Percentiles rank a stretch among this genome's conserved stretches.
These are phyloP conservation scores for Aspergillus hortae DNA, from an alignment of 2,329 filamentous ascomycete species.

Conservation along the genomic window DNA sequence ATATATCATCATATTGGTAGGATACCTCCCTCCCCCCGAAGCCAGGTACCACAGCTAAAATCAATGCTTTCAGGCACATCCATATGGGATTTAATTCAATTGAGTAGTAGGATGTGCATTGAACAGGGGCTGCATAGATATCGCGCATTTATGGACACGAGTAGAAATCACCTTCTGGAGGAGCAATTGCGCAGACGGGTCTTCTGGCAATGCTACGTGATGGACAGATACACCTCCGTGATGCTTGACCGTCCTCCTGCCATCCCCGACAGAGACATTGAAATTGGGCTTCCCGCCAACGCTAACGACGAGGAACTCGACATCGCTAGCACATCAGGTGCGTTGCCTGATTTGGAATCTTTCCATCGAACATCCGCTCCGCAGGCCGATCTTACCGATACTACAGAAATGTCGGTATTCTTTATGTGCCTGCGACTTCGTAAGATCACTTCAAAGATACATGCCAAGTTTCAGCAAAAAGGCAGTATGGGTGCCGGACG, in stretches of 20 bases:
- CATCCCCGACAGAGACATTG: constrained; percentile 40
- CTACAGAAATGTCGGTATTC: constrained; percentile 38
- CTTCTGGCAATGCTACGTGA: constrained; percentile 47
- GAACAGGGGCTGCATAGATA: constrained; percentile 34
- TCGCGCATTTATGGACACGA: neutral
- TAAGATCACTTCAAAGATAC: constrained; percentile 37
- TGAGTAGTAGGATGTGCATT: constrained; percentile 41
- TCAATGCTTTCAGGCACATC: constrained; percentile 20
- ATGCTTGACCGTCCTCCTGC: constrained; percentile 43
- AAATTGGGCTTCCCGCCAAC: constrained; percentile 34
- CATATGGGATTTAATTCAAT: constrained; percentile 40
- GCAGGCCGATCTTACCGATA: neutral
- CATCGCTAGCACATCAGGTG: constrained; percentile 12
- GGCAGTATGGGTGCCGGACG: neutral
- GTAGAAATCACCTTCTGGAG: constrained; percentile 18
- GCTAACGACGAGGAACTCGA: constrained; percentile 32
- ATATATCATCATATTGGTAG: constrained; percentile 43
- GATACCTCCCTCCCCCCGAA: neutral
- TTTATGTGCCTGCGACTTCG: constrained; percentile 38
- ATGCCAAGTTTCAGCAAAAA: constrained; percentile 11
- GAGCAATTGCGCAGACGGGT: constrained; percentile 39
- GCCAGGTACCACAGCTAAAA: no score
- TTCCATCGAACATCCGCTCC: constrained; percentile 3
- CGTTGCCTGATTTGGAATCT: constrained; percentile 13
- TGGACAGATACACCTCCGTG: constrained; percentile 44